phyloP scores from a whole-genome alignment of 1,284 basidiomycete species.

The Trichosporon sp. region DNA sequence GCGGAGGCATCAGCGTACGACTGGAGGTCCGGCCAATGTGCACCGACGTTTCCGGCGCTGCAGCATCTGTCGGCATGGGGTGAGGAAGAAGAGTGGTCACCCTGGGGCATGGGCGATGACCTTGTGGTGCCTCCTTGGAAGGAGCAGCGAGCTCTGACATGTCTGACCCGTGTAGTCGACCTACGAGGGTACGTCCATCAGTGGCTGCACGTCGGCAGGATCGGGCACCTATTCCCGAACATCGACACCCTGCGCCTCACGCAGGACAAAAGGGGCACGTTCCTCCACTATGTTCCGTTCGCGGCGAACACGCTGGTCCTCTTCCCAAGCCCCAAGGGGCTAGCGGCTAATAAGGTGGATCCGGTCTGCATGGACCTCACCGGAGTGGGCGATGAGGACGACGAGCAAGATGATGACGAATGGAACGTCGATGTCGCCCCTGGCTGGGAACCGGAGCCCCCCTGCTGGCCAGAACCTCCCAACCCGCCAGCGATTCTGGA shows the following conservation, averaged over 20 bases:
- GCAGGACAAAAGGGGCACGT: background rate
- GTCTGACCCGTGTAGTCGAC: background rate
- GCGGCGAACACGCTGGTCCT: background rate
- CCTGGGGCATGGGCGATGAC: background rate
- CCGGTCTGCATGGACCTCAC: background rate
- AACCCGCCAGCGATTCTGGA: background rate
- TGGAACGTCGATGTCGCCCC: no score
- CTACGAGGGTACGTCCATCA: background rate
- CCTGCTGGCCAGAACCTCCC: background rate
- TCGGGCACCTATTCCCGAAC: background rate
- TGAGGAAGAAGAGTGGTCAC: background rate
- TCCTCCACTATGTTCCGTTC: background rate
- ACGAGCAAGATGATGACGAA: background rate
- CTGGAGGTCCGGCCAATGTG: background rate
- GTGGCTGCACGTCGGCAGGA: background rate
- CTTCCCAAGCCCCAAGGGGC: background rate
- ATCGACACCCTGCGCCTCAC: background rate
- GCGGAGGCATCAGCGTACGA: background rate
- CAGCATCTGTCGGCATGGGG: background rate
- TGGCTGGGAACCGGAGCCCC: no score
- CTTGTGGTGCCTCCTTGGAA: background rate
- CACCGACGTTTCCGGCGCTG: background rate
- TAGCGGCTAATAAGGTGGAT: background rate
- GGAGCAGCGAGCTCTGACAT: background rate
- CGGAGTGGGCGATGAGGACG: background rate